Evolutionary conservation across 164 flowering plant species (phyloP).

Genomic region (Sextonia rubra): DNA sequence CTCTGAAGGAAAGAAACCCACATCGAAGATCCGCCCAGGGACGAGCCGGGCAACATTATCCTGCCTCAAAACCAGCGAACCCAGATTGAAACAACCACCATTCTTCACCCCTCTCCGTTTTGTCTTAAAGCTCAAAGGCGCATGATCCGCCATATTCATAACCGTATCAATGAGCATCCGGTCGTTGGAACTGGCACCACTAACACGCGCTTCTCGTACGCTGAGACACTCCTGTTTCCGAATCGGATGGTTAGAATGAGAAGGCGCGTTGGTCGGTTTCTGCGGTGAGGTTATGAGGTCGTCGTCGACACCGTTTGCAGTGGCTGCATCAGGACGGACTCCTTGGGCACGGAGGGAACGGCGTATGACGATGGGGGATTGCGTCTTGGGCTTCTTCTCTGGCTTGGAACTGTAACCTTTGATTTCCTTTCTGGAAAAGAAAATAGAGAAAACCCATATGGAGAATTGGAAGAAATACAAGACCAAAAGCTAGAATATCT

Average conservation of each 20-base stretch:
- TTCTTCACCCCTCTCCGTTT: background rate
- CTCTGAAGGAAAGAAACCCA: conserved; percentile 51
- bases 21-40: conserved; percentile 43
- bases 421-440: conserved; percentile 32
- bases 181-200: conserved; percentile 18
- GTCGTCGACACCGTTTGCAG: too few relatives aligned
- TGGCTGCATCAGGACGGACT: conserved; percentile 37
- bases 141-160: conserved; percentile 21
- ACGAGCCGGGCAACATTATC: conserved; percentile 64
- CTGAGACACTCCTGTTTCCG: conserved; percentile 30
- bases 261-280: background rate
- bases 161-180: conserved; percentile 30
- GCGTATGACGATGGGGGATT: conserved; percentile 46
- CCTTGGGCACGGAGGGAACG: conserved; percentile 71
- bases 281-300: too few relatives aligned
- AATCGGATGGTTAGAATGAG: conserved; percentile 1
- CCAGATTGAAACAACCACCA: conserved; percentile 28
- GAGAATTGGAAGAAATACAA: background rate
- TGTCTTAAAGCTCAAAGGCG: background rate
- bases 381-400: conserved; percentile 45
- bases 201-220: conserved; percentile 38
- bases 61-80: conserved; percentile 37
- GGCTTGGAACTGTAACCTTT: conserved; percentile 37
- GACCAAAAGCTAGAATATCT: background rate
- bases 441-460: background rate